Percentiles rank a stretch among this genome's conserved stretches.
Conservation (phyloP, 2,329 filamentous ascomycete genomes). For the Myriosclerotinia scirpicola region DNA sequence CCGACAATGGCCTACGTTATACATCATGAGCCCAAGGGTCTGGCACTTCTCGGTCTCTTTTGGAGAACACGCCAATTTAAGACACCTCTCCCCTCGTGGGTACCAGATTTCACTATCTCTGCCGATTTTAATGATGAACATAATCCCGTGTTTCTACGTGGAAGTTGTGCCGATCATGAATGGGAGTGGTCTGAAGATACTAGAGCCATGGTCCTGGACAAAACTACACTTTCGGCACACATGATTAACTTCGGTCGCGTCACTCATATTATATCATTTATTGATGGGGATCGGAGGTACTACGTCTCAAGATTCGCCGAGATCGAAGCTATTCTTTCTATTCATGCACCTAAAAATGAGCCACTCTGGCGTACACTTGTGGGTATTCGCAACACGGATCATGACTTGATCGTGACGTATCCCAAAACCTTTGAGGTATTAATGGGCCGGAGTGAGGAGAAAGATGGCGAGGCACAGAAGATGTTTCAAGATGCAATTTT, state of each 20-base stretch:
- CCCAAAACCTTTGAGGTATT: constrained; percentile 4
- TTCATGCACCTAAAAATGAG: neutral
- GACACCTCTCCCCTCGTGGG: constrained; percentile 21
- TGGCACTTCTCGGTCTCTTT: constrained; percentile 20
- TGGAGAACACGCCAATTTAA: constrained; percentile 20
- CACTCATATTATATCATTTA: constrained; percentile 9
- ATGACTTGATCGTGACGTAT: neutral
- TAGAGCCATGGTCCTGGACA: neutral
- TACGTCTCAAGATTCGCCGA: constrained; percentile 1
- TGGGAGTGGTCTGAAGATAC: constrained; percentile 7
- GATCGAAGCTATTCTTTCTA: neutral
- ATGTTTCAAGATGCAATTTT: constrained; percentile 12
- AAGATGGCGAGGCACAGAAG: constrained; percentile 6
- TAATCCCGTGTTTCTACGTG: constrained; percentile 16
- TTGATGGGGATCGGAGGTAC: constrained; percentile 2
- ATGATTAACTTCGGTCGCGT: neutral
- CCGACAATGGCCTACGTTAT: constrained; percentile 23
- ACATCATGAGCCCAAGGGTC: constrained; percentile 16
- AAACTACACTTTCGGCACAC: constrained; percentile 3
- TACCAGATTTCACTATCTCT: constrained; percentile 22
- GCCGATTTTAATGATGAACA: constrained; percentile 13
- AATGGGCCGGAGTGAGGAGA: neutral
- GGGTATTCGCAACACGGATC: constrained; percentile 14
- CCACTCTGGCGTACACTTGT: constrained; percentile 11
- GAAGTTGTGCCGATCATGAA: neutral